These are phyloP conservation scores for Termitomyces heimii DNA, from an alignment of 768 basidiomycete genomes.

Conservation along the genomic window DNA sequence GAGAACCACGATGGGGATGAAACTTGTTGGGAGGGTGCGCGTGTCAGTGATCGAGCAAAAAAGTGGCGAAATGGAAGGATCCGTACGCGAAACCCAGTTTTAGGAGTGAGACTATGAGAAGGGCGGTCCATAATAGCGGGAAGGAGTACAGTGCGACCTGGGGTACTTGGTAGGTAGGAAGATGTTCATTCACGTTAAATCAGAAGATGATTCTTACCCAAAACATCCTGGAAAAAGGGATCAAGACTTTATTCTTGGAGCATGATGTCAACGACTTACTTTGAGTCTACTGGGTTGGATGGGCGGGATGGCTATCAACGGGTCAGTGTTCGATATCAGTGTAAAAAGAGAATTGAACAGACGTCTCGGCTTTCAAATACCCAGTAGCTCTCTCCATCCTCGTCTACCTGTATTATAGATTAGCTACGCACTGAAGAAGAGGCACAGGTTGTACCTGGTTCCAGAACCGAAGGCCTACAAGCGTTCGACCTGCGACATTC, in stretches of 20 bases:
- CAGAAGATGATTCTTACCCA: constrained; percentile 53
- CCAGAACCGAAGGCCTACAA: constrained; percentile 96
- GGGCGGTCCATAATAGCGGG: constrained; percentile 80
- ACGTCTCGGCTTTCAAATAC: constrained; percentile 98
- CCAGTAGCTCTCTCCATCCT: constrained; percentile 95
- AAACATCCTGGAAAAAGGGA: constrained; percentile 63
- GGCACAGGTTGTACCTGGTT: constrained; percentile 58
- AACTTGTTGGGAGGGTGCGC: constrained; percentile 36
- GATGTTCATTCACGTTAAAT: not conserved
- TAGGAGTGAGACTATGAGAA: constrained; percentile 85
- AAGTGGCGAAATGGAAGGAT: constrained; percentile 11
- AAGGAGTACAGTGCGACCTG: constrained; percentile 87
- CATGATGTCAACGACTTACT: constrained; percentile 36
- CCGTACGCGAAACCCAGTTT: constrained; percentile 83
- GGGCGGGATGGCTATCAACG: constrained; percentile 71
- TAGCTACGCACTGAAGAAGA: not conserved
- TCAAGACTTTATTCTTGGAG: constrained; percentile 1
- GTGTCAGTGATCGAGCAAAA: not conserved
- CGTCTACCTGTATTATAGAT: constrained; percentile 64
- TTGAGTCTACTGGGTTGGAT: constrained; percentile 83
- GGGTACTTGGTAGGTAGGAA: constrained; percentile 3
- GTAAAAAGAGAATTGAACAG: constrained; percentile 21
- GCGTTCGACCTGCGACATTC: constrained; percentile 91
- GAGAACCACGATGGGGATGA: constrained; percentile 89
- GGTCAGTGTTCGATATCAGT: not conserved